These are phyloP conservation scores for Odonthalia washingtoniensis DNA, from an alignment of 31 red algal species.

Conservation along the genomic window DNA sequence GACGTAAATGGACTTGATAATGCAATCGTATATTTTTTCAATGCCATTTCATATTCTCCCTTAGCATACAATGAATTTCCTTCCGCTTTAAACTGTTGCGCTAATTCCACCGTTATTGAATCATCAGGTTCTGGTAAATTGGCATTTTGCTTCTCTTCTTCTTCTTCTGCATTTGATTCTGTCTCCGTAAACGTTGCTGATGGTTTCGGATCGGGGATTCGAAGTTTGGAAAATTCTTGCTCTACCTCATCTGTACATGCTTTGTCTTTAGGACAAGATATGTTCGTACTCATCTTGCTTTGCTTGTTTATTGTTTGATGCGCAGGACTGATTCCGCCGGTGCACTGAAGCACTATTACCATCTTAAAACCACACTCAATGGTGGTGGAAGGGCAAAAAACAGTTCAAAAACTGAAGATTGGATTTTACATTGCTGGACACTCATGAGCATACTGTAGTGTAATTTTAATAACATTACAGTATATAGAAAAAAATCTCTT, in stretches of 20 bases:
- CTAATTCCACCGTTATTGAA: constrained; percentile 49
- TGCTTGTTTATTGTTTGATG: too few species aligned
- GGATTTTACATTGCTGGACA: too few species aligned
- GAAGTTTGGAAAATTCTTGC: background rate
- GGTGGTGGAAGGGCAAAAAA: too few species aligned
- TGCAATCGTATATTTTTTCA: constrained; percentile 64
- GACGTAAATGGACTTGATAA: constrained; percentile 40
- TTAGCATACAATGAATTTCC: constrained; percentile 60
- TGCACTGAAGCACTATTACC: too few species aligned
- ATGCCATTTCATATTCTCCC: constrained; percentile 40
- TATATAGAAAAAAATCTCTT: too few species aligned
- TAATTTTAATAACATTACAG: too few species aligned
- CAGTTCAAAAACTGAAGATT: too few species aligned
- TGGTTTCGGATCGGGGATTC: background rate
- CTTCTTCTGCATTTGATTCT: background rate
- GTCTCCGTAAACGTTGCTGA: background rate
- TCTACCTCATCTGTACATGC: background rate
- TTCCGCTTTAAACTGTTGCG: constrained; percentile 56
- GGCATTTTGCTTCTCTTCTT: background rate
- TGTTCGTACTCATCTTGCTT: too few species aligned
- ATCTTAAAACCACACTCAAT: too few species aligned
- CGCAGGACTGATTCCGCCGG: too few species aligned
- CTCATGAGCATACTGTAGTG: too few species aligned
- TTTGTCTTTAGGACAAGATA: background rate
- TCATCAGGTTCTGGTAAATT: constrained; percentile 41